These are phyloP conservation scores for Neocucurbitaria cava DNA, from an alignment of 2,329 filamentous ascomycete species.

Conservation along the genomic window DNA sequence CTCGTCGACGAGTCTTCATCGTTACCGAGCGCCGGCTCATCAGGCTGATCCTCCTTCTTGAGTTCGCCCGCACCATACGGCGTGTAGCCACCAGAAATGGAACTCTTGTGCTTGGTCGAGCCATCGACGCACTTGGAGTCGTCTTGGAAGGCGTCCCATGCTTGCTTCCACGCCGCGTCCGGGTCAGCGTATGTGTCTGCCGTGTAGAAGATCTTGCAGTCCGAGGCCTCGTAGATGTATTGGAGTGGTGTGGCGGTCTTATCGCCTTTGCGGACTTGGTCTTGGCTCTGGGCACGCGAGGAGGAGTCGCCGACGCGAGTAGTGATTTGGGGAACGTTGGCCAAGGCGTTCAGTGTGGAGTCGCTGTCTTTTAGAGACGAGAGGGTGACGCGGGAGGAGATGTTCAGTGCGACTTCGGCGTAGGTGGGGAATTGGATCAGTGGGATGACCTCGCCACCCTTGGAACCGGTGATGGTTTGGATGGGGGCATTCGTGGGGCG, in stretches of 20 bases:
- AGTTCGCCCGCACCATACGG: conserved; percentile 29
- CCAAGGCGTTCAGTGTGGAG: conserved; percentile 13
- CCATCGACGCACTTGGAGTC: conserved; percentile 32
- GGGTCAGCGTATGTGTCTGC: conserved; percentile 59
- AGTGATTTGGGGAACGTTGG: conserved; percentile 21
- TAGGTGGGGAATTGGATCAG: conserved; percentile 21
- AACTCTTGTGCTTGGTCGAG: conserved; percentile 28
- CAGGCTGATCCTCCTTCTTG: conserved; percentile 26
- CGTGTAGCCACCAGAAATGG: conserved; percentile 35
- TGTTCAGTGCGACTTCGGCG: conserved; percentile 24
- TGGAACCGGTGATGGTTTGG: conserved; percentile 67
- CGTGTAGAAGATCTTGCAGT: conserved; percentile 68
- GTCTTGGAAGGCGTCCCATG: conserved; percentile 29
- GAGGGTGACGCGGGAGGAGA: conserved; percentile 14
- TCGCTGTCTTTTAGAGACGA: conserved; percentile 12
- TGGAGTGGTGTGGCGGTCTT: conserved; percentile 57
- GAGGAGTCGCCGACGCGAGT: conserved; percentile 21
- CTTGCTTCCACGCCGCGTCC: conserved; percentile 58
- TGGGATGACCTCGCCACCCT: conserved; percentile 55
- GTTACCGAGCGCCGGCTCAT: background rate
- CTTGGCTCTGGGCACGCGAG: conserved; percentile 27
- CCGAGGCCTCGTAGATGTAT: conserved; percentile 66
- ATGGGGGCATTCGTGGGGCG: conserved; percentile 61
- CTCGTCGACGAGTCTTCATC: background rate
- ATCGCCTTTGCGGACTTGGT: conserved; percentile 38